Conservation (phyloP, 495 filamentous ascomycete genomes). For the Penicillium mononematosum region DNA sequence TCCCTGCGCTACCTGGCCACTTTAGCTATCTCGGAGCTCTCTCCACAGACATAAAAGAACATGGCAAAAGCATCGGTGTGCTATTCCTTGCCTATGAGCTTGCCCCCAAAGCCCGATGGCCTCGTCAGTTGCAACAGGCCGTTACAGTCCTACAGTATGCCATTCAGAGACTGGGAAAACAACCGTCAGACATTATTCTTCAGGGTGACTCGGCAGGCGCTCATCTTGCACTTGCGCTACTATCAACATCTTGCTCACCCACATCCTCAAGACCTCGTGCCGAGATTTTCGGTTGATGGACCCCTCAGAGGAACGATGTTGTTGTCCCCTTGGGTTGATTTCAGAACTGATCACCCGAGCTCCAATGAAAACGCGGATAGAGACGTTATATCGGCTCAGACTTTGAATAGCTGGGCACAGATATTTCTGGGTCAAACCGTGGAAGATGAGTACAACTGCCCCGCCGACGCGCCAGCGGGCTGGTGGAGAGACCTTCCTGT, state of each 20-base stretch:
- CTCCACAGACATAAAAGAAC: background rate
- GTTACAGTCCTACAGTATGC: constrained; percentile 42
- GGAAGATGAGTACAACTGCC: constrained; percentile 4
- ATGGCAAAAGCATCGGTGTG: background rate
- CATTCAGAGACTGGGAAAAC: constrained; percentile 32
- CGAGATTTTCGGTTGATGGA: constrained; percentile 15
- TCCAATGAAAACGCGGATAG: constrained; percentile 6
- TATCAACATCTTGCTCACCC: constrained; percentile 55
- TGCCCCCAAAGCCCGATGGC: constrained; percentile 48
- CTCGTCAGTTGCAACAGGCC: constrained; percentile 52
- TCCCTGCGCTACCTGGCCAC: constrained; percentile 8
- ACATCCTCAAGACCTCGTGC: constrained; percentile 30
- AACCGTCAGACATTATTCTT: constrained; percentile 43
- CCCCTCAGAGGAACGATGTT: constrained; percentile 10
- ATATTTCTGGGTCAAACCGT: background rate
- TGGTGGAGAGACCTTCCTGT: constrained; percentile 10
- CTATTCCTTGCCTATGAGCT: constrained; percentile 24
- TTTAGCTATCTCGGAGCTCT: constrained; percentile 11
- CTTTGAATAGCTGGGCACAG: background rate
- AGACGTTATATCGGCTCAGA: constrained; percentile 3
- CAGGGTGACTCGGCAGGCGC: constrained; percentile 58
- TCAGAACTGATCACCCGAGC: constrained; percentile 5
- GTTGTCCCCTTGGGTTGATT: constrained; percentile 19
- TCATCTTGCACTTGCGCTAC: constrained; percentile 47
- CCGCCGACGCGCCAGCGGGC: background rate